These are phyloP conservation scores for Tetrahymena elliotti DNA, from an alignment of 73 alveolate genomes.

Conservation along the genomic window DNA sequence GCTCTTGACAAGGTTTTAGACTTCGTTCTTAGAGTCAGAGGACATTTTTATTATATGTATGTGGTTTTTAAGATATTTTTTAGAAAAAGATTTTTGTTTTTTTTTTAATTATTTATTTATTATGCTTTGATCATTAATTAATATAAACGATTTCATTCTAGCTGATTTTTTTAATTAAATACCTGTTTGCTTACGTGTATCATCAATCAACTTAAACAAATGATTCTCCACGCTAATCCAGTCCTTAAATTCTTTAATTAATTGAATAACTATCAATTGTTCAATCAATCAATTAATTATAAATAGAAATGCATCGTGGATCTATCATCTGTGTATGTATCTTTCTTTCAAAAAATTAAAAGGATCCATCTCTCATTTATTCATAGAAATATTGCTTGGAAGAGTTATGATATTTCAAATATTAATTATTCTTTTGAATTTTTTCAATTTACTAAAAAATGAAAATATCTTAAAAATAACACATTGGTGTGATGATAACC, in stretches of 20 bases:
- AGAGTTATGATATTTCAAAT: too few species aligned
- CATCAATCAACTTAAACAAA: not conserved
- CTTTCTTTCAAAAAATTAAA: not conserved
- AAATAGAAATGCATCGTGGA: not conserved
- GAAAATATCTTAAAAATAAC: not conserved
- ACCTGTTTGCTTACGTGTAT: not conserved
- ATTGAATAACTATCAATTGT: not conserved
- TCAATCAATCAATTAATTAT: not conserved
- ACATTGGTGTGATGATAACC: not conserved
- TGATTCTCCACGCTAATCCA: not conserved
- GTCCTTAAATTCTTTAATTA: not conserved
- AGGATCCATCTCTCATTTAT: not conserved
- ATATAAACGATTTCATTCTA: not conserved
- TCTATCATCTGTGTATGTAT: too few species aligned
- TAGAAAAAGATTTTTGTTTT: not conserved
- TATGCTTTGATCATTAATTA: not conserved
- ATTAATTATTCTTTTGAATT: not conserved
- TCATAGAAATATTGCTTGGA: not conserved
- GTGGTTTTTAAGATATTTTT: not conserved
- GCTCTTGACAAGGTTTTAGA: constrained; percentile 16
- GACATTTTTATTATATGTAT: not conserved
- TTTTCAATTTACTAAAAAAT: not conserved
- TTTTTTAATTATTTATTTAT: not conserved
- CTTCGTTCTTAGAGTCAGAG: constrained; percentile 19
- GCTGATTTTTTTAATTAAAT: not conserved